Percentiles rank a stretch among this genome's conserved stretches.
Evolutionary conservation across 2,329 filamentous ascomycete genomes (phyloP).

Genomic region (Sphaerostilbella broomeana): DNA sequence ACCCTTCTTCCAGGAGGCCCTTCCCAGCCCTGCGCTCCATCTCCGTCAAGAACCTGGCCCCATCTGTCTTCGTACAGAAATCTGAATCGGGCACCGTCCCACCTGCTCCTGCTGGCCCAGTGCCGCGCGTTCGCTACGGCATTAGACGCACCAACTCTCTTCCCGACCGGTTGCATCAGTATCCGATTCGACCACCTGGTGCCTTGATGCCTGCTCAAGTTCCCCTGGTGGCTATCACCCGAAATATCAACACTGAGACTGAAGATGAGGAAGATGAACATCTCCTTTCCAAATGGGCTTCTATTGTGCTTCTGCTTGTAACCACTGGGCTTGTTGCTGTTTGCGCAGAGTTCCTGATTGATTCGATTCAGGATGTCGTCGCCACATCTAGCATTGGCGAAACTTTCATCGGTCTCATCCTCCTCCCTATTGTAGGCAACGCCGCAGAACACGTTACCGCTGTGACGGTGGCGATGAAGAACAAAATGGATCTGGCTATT

Average conservation of each 20-base stretch:
- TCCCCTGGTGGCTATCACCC: conserved; percentile 31
- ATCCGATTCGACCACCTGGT: conserved; percentile 40
- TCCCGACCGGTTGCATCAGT: conserved; percentile 55
- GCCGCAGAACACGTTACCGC: conserved; percentile 68
- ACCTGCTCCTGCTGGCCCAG: conserved; percentile 34
- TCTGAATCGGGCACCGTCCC: conserved; percentile 23
- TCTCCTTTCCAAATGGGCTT: conserved; percentile 48
- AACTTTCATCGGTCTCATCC: conserved; percentile 64
- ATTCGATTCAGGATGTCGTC: conserved; percentile 59
- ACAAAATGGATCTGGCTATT: conserved; percentile 71
- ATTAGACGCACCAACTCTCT: conserved; percentile 69
- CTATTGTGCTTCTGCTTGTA: conserved; percentile 55
- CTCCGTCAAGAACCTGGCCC: conserved; percentile 62
- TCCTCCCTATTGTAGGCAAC: conserved; percentile 67
- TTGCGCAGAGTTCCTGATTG: conserved; percentile 65
- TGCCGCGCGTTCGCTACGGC: conserved; percentile 54
- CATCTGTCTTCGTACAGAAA: conserved; percentile 59
- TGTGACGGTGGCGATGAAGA: conserved; percentile 63
- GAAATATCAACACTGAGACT: conserved; percentile 24
- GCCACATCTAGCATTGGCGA: conserved; percentile 50
- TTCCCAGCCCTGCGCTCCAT: conserved; percentile 53
- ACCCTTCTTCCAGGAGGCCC: conserved; percentile 31
- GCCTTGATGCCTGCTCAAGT: conserved; percentile 44
- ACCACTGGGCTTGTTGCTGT: conserved; percentile 60
- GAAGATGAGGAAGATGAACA: conserved; percentile 34